Evolutionary conservation across 805 yeast genomes (phyloP), one percentile per base, ranked within the genome.

Genomic region (Candida vartiovaarae): DNA sequence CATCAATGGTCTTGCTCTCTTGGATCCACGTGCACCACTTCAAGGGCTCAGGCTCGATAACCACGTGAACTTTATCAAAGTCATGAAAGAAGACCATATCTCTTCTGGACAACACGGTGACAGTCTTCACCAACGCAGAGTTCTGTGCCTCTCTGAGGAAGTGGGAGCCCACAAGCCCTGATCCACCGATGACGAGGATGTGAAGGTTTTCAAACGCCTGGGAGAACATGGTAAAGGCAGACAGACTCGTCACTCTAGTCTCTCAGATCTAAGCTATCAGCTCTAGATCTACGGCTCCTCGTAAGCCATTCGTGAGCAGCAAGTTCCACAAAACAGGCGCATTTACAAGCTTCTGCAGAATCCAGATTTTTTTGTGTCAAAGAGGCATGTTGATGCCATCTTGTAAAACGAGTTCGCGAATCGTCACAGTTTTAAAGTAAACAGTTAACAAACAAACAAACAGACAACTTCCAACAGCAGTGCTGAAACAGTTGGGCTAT

Each of bases 11-110:
- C 4, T 39, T 27, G 6, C 27, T 8, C 3, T 15, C 53, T 8
- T 32, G 27, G 48, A 77, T 64, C 20, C 68, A 39, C 6, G 54
- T 56, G 2, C 63, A 61, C 89, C 91, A 84, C 34, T 71, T 66
- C 1, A 53, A 56, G 5, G 72, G 55, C 49, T 80, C 78, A 6
- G 60, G 45, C 37, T 75, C 78, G 15, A 75, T 64, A 4, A 76
- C 53, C 2, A 70, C 45, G 3, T 54, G 57, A 9, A 76, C 60
- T 49, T 68, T 71, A 41, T 54, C 46, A 11, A 37, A n/a, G 2
- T 26, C 11, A 5, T 38, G 15, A 15, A 51, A 46, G 26, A 42
- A 29, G 10, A 32, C 32, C 3, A 34, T 39, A 1, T 39, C 15
- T 8, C 45, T 35, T 42, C 53, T 45, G 8, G 48, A 25, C 9